Conservation (phyloP, 768 basidiomycete species). For the Auriculariales sp. region DNA sequence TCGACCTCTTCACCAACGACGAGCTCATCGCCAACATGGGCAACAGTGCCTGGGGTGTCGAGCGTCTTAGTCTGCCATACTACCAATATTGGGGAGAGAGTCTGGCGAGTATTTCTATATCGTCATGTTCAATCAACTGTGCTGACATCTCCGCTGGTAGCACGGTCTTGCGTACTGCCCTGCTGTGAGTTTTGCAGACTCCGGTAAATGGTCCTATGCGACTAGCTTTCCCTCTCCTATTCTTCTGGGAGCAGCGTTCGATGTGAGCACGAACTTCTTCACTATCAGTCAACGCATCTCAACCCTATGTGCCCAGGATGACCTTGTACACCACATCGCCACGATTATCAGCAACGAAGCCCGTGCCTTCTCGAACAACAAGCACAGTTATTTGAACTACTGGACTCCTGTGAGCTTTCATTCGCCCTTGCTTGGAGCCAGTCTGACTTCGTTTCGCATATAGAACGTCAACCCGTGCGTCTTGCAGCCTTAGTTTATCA, state of each 20-base stretch:
- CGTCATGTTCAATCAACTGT: neutral
- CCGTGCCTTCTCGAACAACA: slow-evolving; percentile 45
- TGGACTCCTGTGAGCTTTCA: no score
- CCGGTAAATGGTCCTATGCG: slow-evolving; percentile 40
- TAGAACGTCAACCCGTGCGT: slow-evolving; percentile 28
- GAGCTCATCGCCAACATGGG: slow-evolving; percentile 39
- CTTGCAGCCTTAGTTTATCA: no score
- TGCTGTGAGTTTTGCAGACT: slow-evolving; percentile 32
- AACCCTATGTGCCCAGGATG: no score
- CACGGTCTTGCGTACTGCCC: slow-evolving; percentile 42
- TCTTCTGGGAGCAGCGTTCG: slow-evolving; percentile 37
- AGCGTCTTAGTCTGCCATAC: slow-evolving; percentile 38
- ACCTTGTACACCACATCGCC: slow-evolving; percentile 33
- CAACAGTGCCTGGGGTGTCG: slow-evolving; percentile 33
- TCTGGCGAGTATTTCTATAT: slow-evolving; percentile 21
- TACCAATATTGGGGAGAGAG: slow-evolving; percentile 53
- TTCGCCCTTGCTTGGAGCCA: no score
- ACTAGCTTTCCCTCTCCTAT: slow-evolving; percentile 48
- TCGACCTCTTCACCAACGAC: slow-evolving; percentile 32
- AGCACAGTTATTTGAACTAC: no score
- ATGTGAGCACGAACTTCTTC: no score
- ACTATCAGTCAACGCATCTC: no score
- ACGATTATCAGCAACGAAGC: slow-evolving; percentile 40
- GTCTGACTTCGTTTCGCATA: slow-evolving; percentile 48
- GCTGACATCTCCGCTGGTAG: slow-evolving; percentile 13